A percentile compares a stretch with the other conserved stretches of the same genome.
These are phyloP conservation scores for Camelina neglecta DNA, from an alignment of 345 rosid species.

Conservation along the genomic window DNA sequence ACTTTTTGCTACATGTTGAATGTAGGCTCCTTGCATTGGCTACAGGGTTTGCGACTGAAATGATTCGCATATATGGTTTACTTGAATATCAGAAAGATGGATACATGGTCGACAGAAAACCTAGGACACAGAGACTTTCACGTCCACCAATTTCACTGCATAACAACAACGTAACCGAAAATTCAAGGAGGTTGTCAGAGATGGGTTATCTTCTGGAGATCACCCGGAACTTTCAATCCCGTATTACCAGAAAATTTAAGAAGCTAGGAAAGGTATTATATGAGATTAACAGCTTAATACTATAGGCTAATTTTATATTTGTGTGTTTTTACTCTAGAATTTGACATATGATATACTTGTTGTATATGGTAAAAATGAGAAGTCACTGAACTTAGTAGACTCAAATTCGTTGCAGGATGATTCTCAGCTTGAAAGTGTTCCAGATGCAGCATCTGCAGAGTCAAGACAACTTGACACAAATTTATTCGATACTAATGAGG, in stretches of 20 bases:
- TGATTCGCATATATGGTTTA: constrained; percentile 75
- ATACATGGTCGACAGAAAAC: constrained; percentile 45
- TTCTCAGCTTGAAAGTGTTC: constrained; percentile 58
- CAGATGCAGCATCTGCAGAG: constrained; percentile 52
- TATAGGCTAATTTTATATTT: background rate
- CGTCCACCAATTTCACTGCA: constrained; percentile 58
- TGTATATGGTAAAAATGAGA: constrained; percentile 60
- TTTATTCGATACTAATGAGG: constrained; percentile 47
- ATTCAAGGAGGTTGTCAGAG: constrained; percentile 63
- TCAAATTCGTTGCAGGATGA: constrained; percentile 52
- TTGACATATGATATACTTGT: constrained; percentile 36
- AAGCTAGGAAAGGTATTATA: constrained; percentile 64
- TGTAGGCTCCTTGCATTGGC: constrained; percentile 86
- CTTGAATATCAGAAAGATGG: constrained; percentile 62
- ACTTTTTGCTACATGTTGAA: constrained; percentile 40
- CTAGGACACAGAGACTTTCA: constrained; percentile 49
- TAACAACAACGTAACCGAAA: constrained; percentile 47
- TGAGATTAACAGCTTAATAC: constrained; percentile 17
- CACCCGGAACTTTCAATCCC: constrained; percentile 75
- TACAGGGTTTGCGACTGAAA: constrained; percentile 77
- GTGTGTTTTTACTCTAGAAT: constrained; percentile 29
- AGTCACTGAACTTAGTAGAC: constrained; percentile 52
- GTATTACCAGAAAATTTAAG: constrained; percentile 64
- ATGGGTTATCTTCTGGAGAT: constrained; percentile 89
- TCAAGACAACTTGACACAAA: constrained; percentile 42